phyloP scores from a whole-genome alignment of 331 rosid genomes.

The Pyracantha coccinea region DNA sequence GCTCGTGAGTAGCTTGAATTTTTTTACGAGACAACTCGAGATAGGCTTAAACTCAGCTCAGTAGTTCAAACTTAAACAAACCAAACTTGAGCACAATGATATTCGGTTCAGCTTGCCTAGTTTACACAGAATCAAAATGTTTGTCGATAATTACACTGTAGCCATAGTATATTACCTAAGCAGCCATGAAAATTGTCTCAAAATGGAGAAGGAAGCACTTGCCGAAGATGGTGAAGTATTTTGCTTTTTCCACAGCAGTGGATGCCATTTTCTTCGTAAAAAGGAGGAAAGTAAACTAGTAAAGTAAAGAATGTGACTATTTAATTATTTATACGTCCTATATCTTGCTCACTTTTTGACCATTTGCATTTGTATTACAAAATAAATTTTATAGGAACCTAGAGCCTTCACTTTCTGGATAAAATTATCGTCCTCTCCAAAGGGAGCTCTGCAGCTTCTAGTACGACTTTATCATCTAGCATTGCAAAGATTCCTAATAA shows the following conservation, averaged over 20 bases:
- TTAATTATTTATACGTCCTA: background rate
- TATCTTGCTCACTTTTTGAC: conserved; percentile 21
- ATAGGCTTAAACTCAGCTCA: no score
- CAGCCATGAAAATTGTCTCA: background rate
- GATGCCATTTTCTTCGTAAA: background rate
- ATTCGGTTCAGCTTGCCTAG: no score
- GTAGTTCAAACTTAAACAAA: no score
- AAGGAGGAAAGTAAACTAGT: background rate
- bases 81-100: no score
- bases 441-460: background rate
- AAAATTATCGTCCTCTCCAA: background rate
- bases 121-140: background rate
- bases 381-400: background rate
- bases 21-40: no score
- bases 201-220: background rate
- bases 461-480: background rate
- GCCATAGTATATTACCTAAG: no score
- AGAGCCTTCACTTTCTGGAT: background rate
- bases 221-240: background rate
- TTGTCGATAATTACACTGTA: no score
- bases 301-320: conserved; percentile 2
- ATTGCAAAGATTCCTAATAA: background rate
- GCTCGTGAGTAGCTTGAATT: no score
- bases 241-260: background rate
- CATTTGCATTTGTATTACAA: background rate